phyloP scores from a whole-genome alignment of 805 yeast genomes.

The Cyberlindnera euphorbiiphila region DNA sequence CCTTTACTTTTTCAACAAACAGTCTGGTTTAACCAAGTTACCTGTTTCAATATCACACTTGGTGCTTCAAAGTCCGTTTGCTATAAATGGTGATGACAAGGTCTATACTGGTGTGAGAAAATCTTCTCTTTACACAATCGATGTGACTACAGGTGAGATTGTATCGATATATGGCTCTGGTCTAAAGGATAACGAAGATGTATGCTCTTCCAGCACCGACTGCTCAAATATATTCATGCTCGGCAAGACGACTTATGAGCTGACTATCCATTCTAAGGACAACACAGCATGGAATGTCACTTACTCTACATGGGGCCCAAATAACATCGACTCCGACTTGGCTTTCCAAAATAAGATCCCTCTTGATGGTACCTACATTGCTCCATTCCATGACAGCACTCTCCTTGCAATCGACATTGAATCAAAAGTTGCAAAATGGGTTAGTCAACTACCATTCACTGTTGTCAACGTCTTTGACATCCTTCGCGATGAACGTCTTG shows the following conservation, averaged over 20 bases:
- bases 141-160: constrained; percentile 71
- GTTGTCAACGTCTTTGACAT: constrained; percentile 81
- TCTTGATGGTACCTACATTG: constrained; percentile 69
- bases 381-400: constrained; percentile 80
- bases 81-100: constrained; percentile 65
- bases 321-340: constrained; percentile 62
- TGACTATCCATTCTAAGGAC: constrained; percentile 71
- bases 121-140: constrained; percentile 71
- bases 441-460: constrained; percentile 63
- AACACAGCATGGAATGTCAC: constrained; percentile 81
- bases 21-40: constrained; percentile 69
- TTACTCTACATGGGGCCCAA: constrained; percentile 89
- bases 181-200: constrained; percentile 5
- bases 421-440: constrained; percentile 77
- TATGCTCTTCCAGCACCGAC: constrained; percentile 16
- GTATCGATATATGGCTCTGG: constrained; percentile 61
- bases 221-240: constrained; percentile 44
- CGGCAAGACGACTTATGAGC: constrained; percentile 70
- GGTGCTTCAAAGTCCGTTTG: constrained; percentile 81
- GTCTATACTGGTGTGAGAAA: constrained; percentile 82
- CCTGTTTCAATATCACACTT: constrained; percentile 78
- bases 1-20: constrained; percentile 73
- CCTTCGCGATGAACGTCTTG: constrained; percentile 30
- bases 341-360: constrained; percentile 50
- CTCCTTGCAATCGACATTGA: constrained; percentile 69